These are phyloP conservation scores for Pichia sp. DNA, from an alignment of 1,139 yeast species.

Conservation along the genomic window DNA sequence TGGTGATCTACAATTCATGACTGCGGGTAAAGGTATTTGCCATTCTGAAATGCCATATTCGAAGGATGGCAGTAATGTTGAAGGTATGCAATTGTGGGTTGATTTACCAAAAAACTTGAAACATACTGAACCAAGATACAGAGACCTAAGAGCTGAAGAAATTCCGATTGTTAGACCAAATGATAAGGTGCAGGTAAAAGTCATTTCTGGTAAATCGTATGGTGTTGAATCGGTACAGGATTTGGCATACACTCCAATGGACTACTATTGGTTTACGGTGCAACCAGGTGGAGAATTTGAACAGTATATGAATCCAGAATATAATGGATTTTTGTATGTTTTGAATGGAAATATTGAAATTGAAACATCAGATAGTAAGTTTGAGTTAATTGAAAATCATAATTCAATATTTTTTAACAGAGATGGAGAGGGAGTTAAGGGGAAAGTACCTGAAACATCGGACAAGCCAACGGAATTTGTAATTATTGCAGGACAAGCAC, in stretches of 20 bases:
- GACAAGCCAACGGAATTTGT: conserved; percentile 47
- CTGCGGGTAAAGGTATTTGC: conserved; percentile 86
- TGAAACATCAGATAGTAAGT: conserved; percentile 28
- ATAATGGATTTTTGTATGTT: conserved; percentile 69
- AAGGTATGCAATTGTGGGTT: conserved; percentile 88
- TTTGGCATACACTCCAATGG: conserved; percentile 79
- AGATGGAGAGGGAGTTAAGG: conserved; percentile 55
- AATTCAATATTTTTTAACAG: conserved; percentile 44
- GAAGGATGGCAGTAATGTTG: conserved; percentile 49
- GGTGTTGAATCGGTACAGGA: conserved; percentile 71
- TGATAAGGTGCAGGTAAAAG: conserved; percentile 62
- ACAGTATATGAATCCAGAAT: conserved; percentile 57
- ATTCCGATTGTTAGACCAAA: conserved; percentile 64
- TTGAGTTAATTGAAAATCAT: conserved; percentile 17
- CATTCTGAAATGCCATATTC: conserved; percentile 82
- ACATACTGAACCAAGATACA: conserved; percentile 67
- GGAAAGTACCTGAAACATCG: conserved; percentile 38
- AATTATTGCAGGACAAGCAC: conserved; percentile 67
- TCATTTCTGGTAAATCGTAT: conserved; percentile 70
- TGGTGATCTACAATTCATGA: conserved; percentile 92
- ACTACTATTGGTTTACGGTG: conserved; percentile 62
- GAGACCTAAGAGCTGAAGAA: conserved; percentile 68
- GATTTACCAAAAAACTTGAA: conserved; percentile 72
- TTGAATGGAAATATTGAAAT: conserved; percentile 52
- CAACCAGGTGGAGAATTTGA: conserved; percentile 62